A percentile compares a stretch with the other conserved stretches of the same genome.
These are phyloP conservation scores for Tylopilus sp. DNA, from an alignment of 768 basidiomycete genomes.

Conservation along the genomic window DNA sequence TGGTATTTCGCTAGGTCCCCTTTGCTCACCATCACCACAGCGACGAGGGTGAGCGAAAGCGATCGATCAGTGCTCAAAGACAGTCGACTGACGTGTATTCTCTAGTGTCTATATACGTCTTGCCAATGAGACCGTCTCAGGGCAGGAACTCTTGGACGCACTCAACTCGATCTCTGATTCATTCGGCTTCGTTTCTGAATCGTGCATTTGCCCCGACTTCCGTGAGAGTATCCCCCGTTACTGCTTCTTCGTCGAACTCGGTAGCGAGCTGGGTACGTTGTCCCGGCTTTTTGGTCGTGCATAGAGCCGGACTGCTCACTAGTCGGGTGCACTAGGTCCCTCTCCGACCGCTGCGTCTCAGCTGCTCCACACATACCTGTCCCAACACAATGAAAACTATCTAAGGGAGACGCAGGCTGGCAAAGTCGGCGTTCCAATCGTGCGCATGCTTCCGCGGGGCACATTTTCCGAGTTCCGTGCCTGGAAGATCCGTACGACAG, in stretches of 20 bases:
- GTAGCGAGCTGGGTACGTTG: slow-evolving; percentile 7
- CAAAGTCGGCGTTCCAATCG: slow-evolving; percentile 8
- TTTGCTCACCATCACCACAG: slow-evolving; percentile 9
- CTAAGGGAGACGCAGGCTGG: slow-evolving; percentile 5
- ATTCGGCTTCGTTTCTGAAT: slow-evolving; percentile 21
- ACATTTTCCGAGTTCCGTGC: slow-evolving; percentile 20
- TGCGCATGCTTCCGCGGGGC: slow-evolving; percentile 17
- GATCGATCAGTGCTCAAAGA: not conserved
- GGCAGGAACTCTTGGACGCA: slow-evolving; percentile 18
- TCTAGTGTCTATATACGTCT: slow-evolving; percentile 17
- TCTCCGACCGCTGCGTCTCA: slow-evolving; percentile 2
- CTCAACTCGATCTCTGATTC: slow-evolving; percentile 11
- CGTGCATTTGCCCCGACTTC: slow-evolving; percentile 18
- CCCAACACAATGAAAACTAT: slow-evolving; percentile 16
- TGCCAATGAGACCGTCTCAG: slow-evolving; percentile 22
- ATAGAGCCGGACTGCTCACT: not conserved
- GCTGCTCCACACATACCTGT: slow-evolving; percentile 8
- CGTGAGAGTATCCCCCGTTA: slow-evolving; percentile 16
- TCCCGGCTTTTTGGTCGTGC: not conserved
- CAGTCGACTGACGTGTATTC: not conserved
- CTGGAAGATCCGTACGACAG: slow-evolving; percentile 17
- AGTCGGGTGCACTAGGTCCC: not conserved
- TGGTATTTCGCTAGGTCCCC: not conserved
- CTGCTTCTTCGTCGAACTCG: slow-evolving; percentile 20
- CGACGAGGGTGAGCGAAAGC: slow-evolving; percentile 19